These are phyloP conservation scores for Calocybe gangraenosa DNA, from an alignment of 768 basidiomycete genomes.

Conservation along the genomic window DNA sequence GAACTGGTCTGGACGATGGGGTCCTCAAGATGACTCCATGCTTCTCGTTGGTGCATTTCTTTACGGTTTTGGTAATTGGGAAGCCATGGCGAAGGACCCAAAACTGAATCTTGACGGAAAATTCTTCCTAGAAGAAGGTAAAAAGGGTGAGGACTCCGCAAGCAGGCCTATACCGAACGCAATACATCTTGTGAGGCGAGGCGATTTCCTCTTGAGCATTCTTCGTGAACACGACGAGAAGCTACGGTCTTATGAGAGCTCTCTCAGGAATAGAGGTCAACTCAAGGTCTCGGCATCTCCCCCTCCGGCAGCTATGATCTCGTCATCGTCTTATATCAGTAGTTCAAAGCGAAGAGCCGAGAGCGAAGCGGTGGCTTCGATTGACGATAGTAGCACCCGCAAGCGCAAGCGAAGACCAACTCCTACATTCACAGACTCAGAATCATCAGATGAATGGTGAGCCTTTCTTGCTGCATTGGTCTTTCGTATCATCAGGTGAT, in stretches of 20 bases:
- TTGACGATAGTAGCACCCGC: slow-evolving; percentile 63
- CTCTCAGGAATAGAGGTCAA: slow-evolving; percentile 66
- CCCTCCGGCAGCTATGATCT: slow-evolving; percentile 66
- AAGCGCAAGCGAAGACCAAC: slow-evolving; percentile 93
- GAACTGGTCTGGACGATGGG: slow-evolving; percentile 97
- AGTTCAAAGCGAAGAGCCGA: slow-evolving; percentile 74
- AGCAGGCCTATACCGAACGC: slow-evolving; percentile 93
- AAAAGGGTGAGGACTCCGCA: slow-evolving; percentile 84
- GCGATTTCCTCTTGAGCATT: slow-evolving; percentile 86
- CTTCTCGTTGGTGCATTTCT: slow-evolving; percentile 89
- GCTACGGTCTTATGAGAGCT: slow-evolving; percentile 82
- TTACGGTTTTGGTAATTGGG: slow-evolving; percentile 98
- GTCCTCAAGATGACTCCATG: slow-evolving; percentile 88
- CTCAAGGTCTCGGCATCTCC: slow-evolving; percentile 73
- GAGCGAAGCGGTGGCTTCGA: slow-evolving; percentile 80
- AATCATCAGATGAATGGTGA: slow-evolving; percentile 88
- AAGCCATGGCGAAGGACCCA: slow-evolving; percentile 86
- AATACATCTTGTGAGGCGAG: slow-evolving; percentile 95
- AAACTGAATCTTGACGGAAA: slow-evolving; percentile 83
- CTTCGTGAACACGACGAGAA: slow-evolving; percentile 89
- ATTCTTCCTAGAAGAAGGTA: slow-evolving; percentile 97
- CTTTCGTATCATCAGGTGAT: neutral
- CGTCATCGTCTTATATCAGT: slow-evolving; percentile 58
- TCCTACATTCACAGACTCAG: slow-evolving; percentile 94
- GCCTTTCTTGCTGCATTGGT: slow-evolving; percentile 29